Base-by-base conservation (phyloP, 1,284 basidiomycete genomes). In the Afroboletus lepidellus region DNA sequence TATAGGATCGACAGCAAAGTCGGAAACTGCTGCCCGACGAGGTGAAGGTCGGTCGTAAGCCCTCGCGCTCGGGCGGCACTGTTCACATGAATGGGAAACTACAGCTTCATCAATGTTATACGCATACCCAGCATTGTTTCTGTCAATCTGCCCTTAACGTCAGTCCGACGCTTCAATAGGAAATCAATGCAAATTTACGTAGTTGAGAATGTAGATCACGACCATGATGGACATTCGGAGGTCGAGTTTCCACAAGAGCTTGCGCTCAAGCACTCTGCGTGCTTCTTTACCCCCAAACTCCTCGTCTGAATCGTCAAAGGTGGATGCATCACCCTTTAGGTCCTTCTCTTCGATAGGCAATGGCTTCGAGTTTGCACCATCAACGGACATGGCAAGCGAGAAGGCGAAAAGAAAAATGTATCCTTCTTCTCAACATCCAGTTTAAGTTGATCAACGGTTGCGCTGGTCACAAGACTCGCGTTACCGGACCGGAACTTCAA, bases 1-100 rank as follows among this genome's bases (percentile, higher is more conserved):
- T 87, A 92, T 30, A 92, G 75, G 48, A 90, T 84, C 41, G 82
- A 84, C 44, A 93, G 66, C 5, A 90, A 71, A 0, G 89, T 87
- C 20, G 81, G 77, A 65, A 89, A 92, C 60, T 85, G 69, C 48
- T 77, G 74, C 34, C 80, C 83, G 57, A 54, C 38, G 21, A 67
- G 41, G 50, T 63, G 64, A 46, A 67, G 68, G 55, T 70, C 65
- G 34, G 66, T 43, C 39, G 66, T 57, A 16, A 66, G 62, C 8
- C 68, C 66, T 7, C 55, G 55, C 21, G 38, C 34, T 8, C 33
- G 7, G 42, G 8, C 25, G 39, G 43, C 12, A 63, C n/a, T n/a
- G n/a, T n/a, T n/a, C n/a, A n/a, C n/a, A n/a, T n/a, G n/a, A n/a
- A 20, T 11, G 12, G 16, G 33, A n/a, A 8, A 15, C 33, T 29